Evolutionary conservation across 148 eudicot species (phyloP), one percentile per base, ranked within the genome.

Genomic region (Salicornia ramosissima): DNA sequence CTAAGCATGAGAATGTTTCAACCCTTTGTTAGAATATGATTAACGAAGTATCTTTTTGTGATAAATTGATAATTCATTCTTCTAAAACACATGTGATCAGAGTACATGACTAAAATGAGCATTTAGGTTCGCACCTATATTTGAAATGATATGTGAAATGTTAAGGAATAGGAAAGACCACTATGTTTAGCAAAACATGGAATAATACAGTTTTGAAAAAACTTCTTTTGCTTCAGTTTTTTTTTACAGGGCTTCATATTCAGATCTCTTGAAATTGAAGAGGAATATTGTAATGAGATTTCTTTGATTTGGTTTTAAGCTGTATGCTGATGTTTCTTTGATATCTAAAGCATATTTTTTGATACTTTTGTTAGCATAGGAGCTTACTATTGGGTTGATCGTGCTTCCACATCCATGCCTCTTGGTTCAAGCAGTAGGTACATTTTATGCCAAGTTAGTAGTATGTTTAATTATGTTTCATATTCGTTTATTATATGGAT

Each of bases 301-400:
- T 69, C 45, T 69, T 30, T 61, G 25, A 45, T 47, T 28, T 30
- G 26, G 47, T 58, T 31, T 9, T 14, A 64, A 69, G 18, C 78
- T 61, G 33, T 30, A 74, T 78, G 40, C 4, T 36, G 40, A 8
- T 8, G 40, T 36, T 36, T 36, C 4, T 36, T 36, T 36, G 40
- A 36, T 36, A 3, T 36, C 8, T 4, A 36, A 36, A 36, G 40
- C 40, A 3, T 36, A 3, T 36, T 36, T 36, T 36, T 36, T 36
- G 4, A 3, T 36, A 8, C 63, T 28, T 33, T 54, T 72, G 34
- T 29, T 85, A 92, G 94, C 67, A 88, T 92, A 64, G 98, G 96
- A 69, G 96, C 96, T 73, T 92, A 81, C 80, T 85, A 92, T 61
- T 88, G 94, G 91, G 84, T 81, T 72, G 96, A 92, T 71, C 98